phyloP scores from a whole-genome alignment of 2,329 filamentous ascomycete species.

The Fusarium mangiferae region DNA sequence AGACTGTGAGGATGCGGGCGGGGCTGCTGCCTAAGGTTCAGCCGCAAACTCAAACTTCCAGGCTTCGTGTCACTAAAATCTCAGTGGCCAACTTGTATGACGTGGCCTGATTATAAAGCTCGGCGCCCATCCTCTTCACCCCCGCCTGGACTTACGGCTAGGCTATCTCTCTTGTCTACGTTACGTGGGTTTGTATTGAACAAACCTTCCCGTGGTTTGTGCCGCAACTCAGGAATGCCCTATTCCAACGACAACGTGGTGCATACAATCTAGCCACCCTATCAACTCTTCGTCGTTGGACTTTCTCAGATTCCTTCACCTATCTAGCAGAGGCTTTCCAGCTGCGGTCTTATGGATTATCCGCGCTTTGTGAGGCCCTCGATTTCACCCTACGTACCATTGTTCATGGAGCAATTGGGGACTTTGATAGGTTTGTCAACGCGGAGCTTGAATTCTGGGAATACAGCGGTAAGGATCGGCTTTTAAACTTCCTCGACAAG shows the following conservation, averaged over 20 bases:
- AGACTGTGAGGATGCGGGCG: background rate
- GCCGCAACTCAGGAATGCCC: background rate
- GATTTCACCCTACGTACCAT: background rate
- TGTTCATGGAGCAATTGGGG: too few species aligned
- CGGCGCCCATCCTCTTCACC: background rate
- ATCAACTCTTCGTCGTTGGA: too few species aligned
- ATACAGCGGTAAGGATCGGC: too few species aligned
- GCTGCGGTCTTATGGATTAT: rapidly evolving
- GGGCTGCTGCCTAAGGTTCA: background rate
- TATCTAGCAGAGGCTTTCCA: rapidly evolving
- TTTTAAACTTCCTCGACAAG: too few species aligned
- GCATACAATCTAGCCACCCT: too few species aligned
- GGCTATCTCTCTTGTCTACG: background rate
- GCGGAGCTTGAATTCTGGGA: background rate
- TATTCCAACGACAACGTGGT: too few species aligned
- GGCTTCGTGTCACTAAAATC: background rate
- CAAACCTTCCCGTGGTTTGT: too few species aligned
- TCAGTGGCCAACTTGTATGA: background rate
- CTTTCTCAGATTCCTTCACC: rapidly evolving
- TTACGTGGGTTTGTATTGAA: too few species aligned
- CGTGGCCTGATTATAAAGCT: background rate
- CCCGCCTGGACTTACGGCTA: background rate
- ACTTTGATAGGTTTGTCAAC: too few species aligned
- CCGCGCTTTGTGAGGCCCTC: background rate
- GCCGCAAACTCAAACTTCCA: background rate